Evolutionary conservation across 257 asterid genomes (phyloP).

Genomic region (Solanum gracilifrons): DNA sequence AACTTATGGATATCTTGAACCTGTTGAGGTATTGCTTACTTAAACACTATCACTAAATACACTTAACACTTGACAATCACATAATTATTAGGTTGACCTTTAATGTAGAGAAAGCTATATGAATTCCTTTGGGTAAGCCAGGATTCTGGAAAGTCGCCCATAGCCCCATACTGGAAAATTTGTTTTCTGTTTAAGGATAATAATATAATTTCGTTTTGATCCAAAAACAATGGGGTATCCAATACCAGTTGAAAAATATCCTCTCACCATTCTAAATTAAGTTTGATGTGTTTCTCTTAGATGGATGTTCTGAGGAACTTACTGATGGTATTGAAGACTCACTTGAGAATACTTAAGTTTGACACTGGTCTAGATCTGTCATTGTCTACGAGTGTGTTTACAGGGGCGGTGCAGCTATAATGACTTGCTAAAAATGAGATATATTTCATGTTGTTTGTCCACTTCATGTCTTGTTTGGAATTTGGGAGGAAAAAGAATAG

Average conservation of each 20-base stretch:
- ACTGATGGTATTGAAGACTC: not conserved
- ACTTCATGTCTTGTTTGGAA: not conserved
- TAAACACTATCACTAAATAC: not conserved
- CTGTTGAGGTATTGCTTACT: constrained; percentile 61
- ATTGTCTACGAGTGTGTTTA: not conserved
- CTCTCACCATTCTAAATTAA: not conserved
- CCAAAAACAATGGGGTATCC: not conserved
- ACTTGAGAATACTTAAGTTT: not conserved
- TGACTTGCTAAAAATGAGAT: not conserved
- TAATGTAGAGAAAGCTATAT: not conserved
- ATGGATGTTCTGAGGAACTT: not conserved
- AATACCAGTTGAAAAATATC: not conserved
- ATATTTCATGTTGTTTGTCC: not conserved
- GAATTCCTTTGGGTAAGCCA: not conserved
- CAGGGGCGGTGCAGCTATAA: not conserved
- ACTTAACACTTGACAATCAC: not conserved
- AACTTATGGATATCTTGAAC: constrained; percentile 74
- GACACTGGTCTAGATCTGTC: not conserved
- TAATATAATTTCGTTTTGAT: not conserved
- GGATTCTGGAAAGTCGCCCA: not conserved
- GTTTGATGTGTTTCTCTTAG: not conserved
- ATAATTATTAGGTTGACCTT: not conserved
- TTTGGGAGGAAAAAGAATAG: not conserved
- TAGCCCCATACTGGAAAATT: not conserved
- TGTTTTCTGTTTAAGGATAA: not conserved